Conservation (phyloP, 2,329 filamentous ascomycete genomes). For the Xylaria sp. region DNA sequence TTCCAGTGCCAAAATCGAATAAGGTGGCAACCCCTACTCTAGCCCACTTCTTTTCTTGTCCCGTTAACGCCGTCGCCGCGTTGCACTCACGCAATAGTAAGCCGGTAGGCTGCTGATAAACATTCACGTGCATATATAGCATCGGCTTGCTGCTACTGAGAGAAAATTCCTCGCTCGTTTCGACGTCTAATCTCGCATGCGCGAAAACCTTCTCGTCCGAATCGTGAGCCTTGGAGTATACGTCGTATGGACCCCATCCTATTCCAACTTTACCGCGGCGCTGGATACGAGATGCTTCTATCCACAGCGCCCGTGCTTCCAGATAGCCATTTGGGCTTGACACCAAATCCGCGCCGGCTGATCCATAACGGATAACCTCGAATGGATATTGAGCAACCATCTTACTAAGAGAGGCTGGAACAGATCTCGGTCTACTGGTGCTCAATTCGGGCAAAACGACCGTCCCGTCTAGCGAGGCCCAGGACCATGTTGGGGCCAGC, state of each 20-base stretch:
- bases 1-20: neutral
- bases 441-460: neutral
- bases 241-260: neutral
- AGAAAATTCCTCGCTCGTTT: neutral
- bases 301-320: neutral
- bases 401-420: neutral
- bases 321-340: neutral
- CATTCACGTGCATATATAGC: neutral
- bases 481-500: slow-evolving; percentile 40
- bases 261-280: neutral
- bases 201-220: neutral
- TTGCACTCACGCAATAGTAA: neutral
- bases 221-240: neutral
- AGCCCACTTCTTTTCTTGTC: neutral
- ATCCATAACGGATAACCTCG: neutral
- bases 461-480: slow-evolving; percentile 37
- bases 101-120: neutral
- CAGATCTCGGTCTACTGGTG: neutral
- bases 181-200: neutral
- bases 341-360: neutral
- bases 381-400: neutral
- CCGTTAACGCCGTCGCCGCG: neutral
- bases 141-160: neutral
- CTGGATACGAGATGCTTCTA: neutral
- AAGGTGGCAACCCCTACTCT: neutral